Percentiles rank a stretch among this genome's conserved stretches.
Conservation (phyloP, 2,329 filamentous ascomycete genomes). For the Juglanconis sp. region DNA sequence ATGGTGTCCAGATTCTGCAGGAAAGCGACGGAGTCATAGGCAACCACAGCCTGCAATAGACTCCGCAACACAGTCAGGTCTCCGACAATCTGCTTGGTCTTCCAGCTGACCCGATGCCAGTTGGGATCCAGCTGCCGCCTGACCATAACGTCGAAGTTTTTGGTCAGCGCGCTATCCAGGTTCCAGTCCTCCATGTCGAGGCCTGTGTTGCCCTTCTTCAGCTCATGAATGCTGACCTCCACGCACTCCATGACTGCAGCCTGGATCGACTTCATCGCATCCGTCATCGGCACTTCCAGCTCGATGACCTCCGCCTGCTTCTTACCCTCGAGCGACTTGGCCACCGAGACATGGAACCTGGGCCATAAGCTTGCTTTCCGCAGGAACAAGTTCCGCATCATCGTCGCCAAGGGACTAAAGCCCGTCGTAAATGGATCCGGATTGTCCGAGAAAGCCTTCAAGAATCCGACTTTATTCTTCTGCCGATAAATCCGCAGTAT, state of each 20-base stretch:
- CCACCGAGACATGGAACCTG: conserved; percentile 87
- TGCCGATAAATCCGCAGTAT: conserved; percentile 91
- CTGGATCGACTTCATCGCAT: conserved; percentile 89
- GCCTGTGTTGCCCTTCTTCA: conserved; percentile 86
- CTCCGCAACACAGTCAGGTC: conserved; percentile 80
- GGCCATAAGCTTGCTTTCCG: conserved; percentile 88
- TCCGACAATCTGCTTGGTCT: conserved; percentile 89
- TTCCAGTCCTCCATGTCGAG: conserved; percentile 98
- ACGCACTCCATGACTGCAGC: conserved; percentile 94
- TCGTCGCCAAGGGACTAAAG: conserved; percentile 82
- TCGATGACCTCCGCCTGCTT: conserved; percentile 96
- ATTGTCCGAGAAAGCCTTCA: conserved; percentile 94
- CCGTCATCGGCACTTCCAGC: conserved; percentile 92
- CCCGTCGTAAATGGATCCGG: conserved; percentile 87
- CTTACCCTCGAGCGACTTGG: conserved; percentile 83
- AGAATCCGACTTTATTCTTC: conserved; percentile 87
- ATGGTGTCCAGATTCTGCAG: conserved; percentile 93
- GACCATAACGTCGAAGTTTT: conserved; percentile 86
- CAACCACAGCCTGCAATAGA: conserved; percentile 77
- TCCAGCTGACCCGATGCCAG: conserved; percentile 94
- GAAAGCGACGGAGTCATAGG: conserved; percentile 87
- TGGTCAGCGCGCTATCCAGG: conserved; percentile 84
- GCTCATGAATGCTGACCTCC: conserved; percentile 87
- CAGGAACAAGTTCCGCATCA: conserved; percentile 90
- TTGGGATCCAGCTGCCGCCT: conserved; percentile 89